Conservation (phyloP, 306 rosid species). For the Vachellia collinsii region DNA sequence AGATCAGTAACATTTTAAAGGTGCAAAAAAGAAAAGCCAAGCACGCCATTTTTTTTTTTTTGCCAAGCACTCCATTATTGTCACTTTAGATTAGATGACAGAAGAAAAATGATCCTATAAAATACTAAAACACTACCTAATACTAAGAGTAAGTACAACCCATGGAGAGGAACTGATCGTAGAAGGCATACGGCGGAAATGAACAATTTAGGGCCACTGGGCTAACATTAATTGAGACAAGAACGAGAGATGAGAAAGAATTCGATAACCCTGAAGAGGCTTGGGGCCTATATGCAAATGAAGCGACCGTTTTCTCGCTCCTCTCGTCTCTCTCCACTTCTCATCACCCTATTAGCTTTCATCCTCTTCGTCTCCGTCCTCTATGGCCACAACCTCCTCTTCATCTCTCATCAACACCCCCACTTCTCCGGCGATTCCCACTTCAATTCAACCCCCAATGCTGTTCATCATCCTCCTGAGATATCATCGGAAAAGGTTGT, state of each 20-base stretch:
- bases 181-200: not conserved
- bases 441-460: not conserved
- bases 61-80: no score
- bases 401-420: slow-evolving; percentile 65
- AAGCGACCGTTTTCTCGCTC: slow-evolving; percentile 61
- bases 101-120: no score
- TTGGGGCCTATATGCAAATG: slow-evolving; percentile 48
- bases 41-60: no score
- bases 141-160: no score
- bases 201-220: not conserved
- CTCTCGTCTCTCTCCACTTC: slow-evolving; percentile 75
- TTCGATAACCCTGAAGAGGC: not conserved
- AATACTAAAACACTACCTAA: no score
- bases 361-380: slow-evolving; percentile 71
- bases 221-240: not conserved
- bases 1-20: no score
- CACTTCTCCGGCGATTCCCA: slow-evolving; percentile 39
- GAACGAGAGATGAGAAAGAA: not conserved
- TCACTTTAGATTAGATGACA: no score
- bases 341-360: slow-evolving; percentile 71
- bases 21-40: no score
- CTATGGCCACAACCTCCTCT: slow-evolving; percentile 71
- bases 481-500: slow-evolving; percentile 40
- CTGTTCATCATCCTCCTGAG: not conserved
- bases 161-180: no score